phyloP scores from a whole-genome alignment of 768 basidiomycete genomes.

The Rhodotorula kratochvilovae region DNA sequence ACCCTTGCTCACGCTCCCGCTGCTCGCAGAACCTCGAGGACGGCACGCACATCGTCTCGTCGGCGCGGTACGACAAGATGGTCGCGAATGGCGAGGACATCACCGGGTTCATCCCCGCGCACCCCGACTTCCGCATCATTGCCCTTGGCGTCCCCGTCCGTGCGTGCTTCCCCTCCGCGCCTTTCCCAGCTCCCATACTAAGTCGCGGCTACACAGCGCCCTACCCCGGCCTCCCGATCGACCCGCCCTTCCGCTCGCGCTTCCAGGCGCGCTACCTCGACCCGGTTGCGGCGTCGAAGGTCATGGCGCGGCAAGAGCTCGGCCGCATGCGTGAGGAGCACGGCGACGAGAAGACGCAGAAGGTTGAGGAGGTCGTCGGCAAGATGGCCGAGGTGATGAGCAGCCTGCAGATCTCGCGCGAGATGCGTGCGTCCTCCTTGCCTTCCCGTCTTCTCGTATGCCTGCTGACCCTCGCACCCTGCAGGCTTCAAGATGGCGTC shows the following conservation, averaged over 20 bases:
- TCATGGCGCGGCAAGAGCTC: conserved; percentile 20
- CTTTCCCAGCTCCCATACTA: background rate
- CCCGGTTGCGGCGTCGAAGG: conserved; percentile 13
- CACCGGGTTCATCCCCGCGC: conserved; percentile 12
- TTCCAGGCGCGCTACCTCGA: conserved; percentile 36
- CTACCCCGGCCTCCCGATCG: conserved; percentile 32
- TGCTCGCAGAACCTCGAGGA: conserved; percentile 25
- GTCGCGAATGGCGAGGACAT: conserved; percentile 16
- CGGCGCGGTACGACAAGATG: conserved; percentile 28
- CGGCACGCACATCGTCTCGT: conserved; percentile 33
- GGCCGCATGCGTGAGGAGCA: background rate
- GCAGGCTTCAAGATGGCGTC: conserved; percentile 27
- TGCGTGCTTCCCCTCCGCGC: background rate
- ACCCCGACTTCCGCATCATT: conserved; percentile 28
- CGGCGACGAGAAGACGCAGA: background rate
- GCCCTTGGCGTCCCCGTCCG: conserved; percentile 33
- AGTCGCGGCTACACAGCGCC: conserved; percentile 8
- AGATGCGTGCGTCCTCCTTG: conserved; percentile 14
- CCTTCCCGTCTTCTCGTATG: too few species aligned
- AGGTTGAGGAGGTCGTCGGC: conserved; percentile 1
- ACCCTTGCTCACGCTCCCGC: background rate
- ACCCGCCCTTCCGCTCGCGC: conserved; percentile 33
- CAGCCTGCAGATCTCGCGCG: conserved; percentile 12
- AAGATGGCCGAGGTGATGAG: conserved; percentile 18
- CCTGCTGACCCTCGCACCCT: background rate